A percentile compares a stretch with the other conserved stretches of the same genome.
Conservation (phyloP, 2,329 filamentous ascomycete genomes). For the Cladosporium sp. region DNA sequence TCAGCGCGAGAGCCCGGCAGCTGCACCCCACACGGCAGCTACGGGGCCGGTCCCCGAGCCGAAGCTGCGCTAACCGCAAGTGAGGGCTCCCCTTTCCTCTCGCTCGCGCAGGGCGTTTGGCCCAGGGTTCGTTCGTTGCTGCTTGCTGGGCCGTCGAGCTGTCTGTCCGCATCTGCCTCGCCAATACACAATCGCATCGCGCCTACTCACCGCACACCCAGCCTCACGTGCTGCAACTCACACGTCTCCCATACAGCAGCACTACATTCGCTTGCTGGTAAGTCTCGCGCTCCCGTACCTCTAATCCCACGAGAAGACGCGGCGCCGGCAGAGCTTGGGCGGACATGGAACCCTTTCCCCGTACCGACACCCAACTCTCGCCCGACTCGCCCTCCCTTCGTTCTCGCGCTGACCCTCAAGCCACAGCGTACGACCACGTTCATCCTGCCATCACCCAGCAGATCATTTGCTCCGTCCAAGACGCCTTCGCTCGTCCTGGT, state of each 20-base stretch:
- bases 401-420: neutral
- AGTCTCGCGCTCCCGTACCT: neutral
- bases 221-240: neutral
- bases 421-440: neutral
- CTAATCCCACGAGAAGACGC: neutral
- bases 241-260: neutral
- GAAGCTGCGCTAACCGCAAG: neutral
- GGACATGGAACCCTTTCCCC: constrained; percentile 12
- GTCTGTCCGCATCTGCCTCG: neutral
- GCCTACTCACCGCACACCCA: constrained; percentile 1
- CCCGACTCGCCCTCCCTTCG: neutral
- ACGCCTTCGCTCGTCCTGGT: neutral
- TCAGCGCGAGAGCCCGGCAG: neutral
- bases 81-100: constrained; percentile 8
- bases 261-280: constrained; percentile 10
- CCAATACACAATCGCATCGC: neutral
- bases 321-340: constrained; percentile 5
- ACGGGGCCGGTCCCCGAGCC: constrained; percentile 5
- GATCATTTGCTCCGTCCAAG: neutral
- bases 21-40: constrained; percentile 11
- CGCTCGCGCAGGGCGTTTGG: neutral
- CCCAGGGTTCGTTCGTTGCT: neutral
- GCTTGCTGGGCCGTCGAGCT: neutral
- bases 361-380: constrained; percentile 1
- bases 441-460: neutral